phyloP scores from a whole-genome alignment of 169 alveolate genomes.

The Toxoplasma gondii region DNA sequence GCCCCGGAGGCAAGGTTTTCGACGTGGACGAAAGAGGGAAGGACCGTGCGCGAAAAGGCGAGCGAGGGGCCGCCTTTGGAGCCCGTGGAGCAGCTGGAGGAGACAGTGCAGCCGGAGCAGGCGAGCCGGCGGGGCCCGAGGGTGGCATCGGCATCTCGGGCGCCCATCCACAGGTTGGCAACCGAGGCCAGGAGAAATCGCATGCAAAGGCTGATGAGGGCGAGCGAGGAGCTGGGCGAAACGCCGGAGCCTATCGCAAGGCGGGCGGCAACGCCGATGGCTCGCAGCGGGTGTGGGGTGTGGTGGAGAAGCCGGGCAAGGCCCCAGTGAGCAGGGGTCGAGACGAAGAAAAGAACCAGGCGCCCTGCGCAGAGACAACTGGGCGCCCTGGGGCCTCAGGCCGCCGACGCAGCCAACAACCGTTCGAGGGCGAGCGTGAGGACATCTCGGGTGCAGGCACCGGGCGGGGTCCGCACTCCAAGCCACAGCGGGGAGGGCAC shows the following conservation, averaged over 20 bases:
- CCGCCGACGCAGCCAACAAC: not conserved
- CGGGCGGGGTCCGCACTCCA: not conserved
- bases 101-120: not conserved
- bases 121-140: not conserved
- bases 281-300: not conserved
- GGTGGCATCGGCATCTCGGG: not conserved
- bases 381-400: not conserved
- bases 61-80: too few species aligned
- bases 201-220: not conserved
- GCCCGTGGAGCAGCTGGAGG: not conserved
- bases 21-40: not conserved
- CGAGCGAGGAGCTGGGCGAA: not conserved
- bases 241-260: not conserved
- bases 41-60: not conserved
- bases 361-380: not conserved
- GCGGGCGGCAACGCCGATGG: not conserved
- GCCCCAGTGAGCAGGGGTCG: not conserved
- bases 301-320: constrained; percentile 6
- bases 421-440: not conserved
- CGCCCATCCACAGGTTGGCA: not conserved
- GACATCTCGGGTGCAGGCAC: not conserved
- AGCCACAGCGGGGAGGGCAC: not conserved
- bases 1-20: constrained; percentile 28
- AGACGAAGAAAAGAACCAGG: too few species aligned
- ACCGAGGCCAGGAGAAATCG: not conserved